Evolutionary conservation across 2,329 filamentous ascomycete genomes (phyloP).

Genomic region (Fonsecaea monophora): DNA sequence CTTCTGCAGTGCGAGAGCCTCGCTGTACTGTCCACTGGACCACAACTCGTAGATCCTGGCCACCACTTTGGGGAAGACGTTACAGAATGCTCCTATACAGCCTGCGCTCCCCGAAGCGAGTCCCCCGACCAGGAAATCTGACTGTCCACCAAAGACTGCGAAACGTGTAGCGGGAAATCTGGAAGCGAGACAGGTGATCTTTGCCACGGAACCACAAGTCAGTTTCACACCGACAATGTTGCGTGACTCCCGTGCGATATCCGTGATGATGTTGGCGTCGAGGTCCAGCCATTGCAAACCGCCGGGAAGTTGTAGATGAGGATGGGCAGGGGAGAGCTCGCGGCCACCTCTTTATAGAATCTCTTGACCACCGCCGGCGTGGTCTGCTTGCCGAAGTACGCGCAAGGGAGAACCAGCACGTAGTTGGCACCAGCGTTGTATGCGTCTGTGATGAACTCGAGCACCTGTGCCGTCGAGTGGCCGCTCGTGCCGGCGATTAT

Average conservation of each 20-base stretch:
- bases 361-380: conserved; percentile 62
- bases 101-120: conserved; percentile 61
- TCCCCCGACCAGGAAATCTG: conserved; percentile 70
- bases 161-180: conserved; percentile 63
- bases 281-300: conserved; percentile 71
- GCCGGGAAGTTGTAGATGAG: conserved; percentile 73
- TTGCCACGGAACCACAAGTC: conserved; percentile 68
- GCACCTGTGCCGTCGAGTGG: conserved; percentile 68
- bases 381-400: conserved; percentile 69
- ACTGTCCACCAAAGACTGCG: conserved; percentile 73
- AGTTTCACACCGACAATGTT: conserved; percentile 71
- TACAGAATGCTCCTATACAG: conserved; percentile 64
- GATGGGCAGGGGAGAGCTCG: conserved; percentile 60
- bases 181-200: conserved; percentile 63
- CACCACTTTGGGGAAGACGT: conserved; percentile 63
- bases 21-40: conserved; percentile 60
- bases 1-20: conserved; percentile 67
- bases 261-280: conserved; percentile 66
- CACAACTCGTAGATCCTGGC: conserved; percentile 67
- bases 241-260: conserved; percentile 57
- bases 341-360: conserved; percentile 66
- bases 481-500: conserved; percentile 69
- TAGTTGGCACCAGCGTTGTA: conserved; percentile 67
- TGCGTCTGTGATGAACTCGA: conserved; percentile 66
- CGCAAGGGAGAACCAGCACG: conserved; percentile 66